Evolutionary conservation across 163 green algal genomes (phyloP).

Genomic region (Trebouxia gelatinosa): DNA sequence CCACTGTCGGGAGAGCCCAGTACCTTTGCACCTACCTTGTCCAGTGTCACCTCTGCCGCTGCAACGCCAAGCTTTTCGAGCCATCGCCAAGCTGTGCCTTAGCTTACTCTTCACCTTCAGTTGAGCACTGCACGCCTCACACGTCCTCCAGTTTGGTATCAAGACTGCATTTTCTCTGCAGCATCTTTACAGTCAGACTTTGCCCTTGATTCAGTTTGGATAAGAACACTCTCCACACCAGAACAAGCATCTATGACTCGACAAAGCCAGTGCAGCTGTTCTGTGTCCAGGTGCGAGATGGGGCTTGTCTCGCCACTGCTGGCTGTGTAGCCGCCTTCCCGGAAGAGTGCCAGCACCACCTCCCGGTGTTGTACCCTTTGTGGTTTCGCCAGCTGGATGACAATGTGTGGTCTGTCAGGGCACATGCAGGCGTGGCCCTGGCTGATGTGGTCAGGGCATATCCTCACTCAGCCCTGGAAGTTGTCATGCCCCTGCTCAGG

Average conservation of each 20-base stretch:
- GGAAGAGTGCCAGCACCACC: slow-evolving; percentile 49
- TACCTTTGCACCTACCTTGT: too few relatives aligned
- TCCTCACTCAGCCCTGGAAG: slow-evolving; percentile 40
- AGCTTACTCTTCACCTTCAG: too few relatives aligned
- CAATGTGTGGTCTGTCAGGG: slow-evolving; percentile 85
- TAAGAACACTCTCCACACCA: too few relatives aligned
- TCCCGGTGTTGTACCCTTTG: slow-evolving; percentile 68
- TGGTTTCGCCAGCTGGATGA: slow-evolving; percentile 87
- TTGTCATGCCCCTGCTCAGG: slow-evolving; percentile 43
- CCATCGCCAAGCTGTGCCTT: too few relatives aligned
- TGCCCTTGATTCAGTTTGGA: too few relatives aligned
- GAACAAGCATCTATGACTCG: not conserved
- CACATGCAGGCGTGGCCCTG: slow-evolving; percentile 76
- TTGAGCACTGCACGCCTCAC: too few relatives aligned
- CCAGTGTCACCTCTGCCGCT: too few relatives aligned
- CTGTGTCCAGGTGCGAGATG: slow-evolving; percentile 43
- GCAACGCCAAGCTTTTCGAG: too few relatives aligned
- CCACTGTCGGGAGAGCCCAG: too few relatives aligned
- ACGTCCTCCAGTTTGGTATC: too few relatives aligned
- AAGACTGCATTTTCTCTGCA: too few relatives aligned
- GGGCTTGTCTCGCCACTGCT: slow-evolving; percentile 67
- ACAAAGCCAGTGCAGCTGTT: not conserved
- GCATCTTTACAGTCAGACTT: too few relatives aligned
- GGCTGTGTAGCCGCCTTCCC: slow-evolving; percentile 70
- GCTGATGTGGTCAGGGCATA: slow-evolving; percentile 56